A percentile compares a stretch with the other conserved stretches of the same genome.
Evolutionary conservation across 2,329 filamentous ascomycete genomes (phyloP).

Genomic region (Alternaria hordeiaustralica): DNA sequence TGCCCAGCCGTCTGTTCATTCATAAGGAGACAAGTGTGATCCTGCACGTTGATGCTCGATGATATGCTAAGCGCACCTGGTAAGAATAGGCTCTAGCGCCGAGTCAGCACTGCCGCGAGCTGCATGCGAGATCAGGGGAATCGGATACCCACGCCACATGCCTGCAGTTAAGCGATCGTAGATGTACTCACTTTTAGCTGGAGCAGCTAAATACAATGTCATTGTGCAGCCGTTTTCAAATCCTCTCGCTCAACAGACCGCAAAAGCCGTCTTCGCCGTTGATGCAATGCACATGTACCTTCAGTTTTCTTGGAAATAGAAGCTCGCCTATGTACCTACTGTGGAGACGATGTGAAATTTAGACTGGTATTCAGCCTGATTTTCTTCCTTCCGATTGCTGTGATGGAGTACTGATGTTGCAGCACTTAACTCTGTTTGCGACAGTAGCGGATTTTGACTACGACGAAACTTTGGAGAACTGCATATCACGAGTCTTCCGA

Average conservation of each 20-base stretch:
- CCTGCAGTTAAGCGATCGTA: background rate
- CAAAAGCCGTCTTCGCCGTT: background rate
- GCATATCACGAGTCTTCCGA: background rate
- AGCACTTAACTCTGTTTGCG: background rate
- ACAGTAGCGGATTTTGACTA: background rate
- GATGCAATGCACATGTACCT: background rate
- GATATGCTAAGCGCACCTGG: conserved; percentile 1
- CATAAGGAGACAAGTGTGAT: background rate
- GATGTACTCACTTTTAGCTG: background rate
- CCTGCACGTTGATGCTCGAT: background rate
- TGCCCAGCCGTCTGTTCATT: background rate
- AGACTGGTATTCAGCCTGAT: background rate
- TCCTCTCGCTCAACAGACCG: background rate
- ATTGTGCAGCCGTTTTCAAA: background rate
- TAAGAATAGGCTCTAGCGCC: background rate
- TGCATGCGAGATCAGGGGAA: background rate
- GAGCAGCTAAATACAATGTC: background rate
- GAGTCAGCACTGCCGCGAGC: conserved; percentile 5
- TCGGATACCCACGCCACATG: background rate
- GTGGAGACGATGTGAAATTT: background rate
- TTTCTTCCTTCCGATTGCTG: background rate
- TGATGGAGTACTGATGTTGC: background rate
- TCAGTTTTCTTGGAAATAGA: background rate
- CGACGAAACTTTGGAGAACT: background rate
- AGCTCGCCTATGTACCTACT: background rate